Conservation (phyloP, 495 filamentous ascomycete genomes). For the Lepraria neglecta region DNA sequence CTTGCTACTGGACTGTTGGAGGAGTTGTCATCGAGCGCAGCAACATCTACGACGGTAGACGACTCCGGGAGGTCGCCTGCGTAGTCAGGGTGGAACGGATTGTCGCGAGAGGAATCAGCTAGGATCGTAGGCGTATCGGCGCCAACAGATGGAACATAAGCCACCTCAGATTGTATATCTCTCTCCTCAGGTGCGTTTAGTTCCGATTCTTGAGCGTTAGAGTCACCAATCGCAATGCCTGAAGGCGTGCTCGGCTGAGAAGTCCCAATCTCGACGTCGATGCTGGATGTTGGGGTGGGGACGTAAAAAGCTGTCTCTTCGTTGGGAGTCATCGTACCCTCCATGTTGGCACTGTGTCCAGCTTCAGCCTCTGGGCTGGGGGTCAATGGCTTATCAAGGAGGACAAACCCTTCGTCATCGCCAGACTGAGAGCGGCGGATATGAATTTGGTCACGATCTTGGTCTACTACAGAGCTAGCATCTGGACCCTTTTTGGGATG, state of each 20-base stretch:
- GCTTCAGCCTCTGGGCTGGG: constrained; percentile 7
- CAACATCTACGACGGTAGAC: not conserved
- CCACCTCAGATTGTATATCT: not conserved
- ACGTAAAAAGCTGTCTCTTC: not conserved
- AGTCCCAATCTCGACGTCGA: not conserved
- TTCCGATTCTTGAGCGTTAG: not conserved
- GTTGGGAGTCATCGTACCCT: not conserved
- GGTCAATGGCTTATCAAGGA: constrained; percentile 11
- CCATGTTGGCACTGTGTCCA: not conserved
- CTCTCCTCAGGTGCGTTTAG: not conserved
- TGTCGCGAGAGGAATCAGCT: not conserved
- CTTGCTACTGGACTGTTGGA: not conserved
- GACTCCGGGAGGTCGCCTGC: constrained; percentile 9
- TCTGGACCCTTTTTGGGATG: not conserved
- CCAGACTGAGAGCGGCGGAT: constrained; percentile 3
- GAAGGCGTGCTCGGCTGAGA: not conserved
- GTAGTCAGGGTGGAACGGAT: constrained; percentile 19
- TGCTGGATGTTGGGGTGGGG: not conserved
- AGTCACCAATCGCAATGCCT: not conserved
- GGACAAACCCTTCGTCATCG: constrained; percentile 13
- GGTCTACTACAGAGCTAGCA: not conserved
- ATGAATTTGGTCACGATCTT: not conserved
- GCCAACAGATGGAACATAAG: not conserved
- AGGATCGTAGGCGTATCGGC: not conserved
- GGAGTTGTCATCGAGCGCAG: no score